Evolutionary conservation across 495 filamentous ascomycete genomes (phyloP).

Genomic region (Bombardia bombarda): DNA sequence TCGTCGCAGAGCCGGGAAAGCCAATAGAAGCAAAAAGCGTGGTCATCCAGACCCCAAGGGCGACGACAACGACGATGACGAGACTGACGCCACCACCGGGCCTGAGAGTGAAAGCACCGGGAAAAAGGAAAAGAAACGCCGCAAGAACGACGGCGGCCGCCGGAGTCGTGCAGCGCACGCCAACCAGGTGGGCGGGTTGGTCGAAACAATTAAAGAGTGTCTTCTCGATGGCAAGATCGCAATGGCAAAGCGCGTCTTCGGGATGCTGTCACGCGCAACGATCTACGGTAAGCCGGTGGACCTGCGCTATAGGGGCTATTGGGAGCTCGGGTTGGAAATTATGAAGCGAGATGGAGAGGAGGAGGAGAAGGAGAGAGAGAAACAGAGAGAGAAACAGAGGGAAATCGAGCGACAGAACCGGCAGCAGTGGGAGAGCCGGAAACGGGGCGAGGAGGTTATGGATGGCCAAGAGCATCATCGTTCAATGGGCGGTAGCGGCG

Average conservation of each 20-base stretch:
- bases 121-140: neutral
- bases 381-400: neutral
- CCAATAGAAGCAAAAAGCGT: too few relatives aligned
- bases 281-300: conserved; percentile 26
- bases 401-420: neutral
- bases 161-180: neutral
- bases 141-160: neutral
- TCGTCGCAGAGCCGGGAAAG: too few relatives aligned
- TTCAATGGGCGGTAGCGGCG: too few relatives aligned
- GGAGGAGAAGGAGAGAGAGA: conserved; percentile 12
- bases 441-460: neutral
- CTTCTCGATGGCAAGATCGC: conserved; percentile 30
- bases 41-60: too few relatives aligned
- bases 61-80: conserved; percentile 3
- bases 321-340: conserved; percentile 37
- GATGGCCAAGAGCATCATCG: neutral
- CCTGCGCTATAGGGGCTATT: conserved; percentile 26
- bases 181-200: conserved; percentile 22
- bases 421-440: neutral
- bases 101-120: too few relatives aligned
- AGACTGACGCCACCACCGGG: neutral
- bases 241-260: conserved; percentile 31
- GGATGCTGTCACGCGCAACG: conserved; percentile 22
- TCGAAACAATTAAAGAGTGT: conserved; percentile 25
- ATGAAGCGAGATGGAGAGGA: conserved; percentile 31